Base-by-base conservation (phyloP, 2,329 filamentous ascomycete genomes). In the Claviceps arundinis region DNA sequence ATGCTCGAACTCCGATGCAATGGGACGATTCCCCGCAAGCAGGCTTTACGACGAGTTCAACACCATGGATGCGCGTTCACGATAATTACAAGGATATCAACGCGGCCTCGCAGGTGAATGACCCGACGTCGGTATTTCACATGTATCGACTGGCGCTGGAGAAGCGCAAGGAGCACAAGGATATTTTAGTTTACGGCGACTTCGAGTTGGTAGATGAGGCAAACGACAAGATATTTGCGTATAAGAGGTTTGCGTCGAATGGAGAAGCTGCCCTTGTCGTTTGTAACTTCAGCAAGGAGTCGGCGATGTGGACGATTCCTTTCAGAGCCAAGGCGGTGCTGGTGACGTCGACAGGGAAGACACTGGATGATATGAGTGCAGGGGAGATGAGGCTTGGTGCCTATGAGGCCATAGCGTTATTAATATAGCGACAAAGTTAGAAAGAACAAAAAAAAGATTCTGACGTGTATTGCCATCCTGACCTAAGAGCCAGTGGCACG, bases 11-110 rank as follows among this genome's bases (percentile, higher is more conserved):
- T 0, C 85, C 85, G 0, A 82, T 89, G 65, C 84, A 87, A 61
- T 89, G 85, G 85, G 73, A 80, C 55, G 60, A 65, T n/a, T 69
- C 66, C 1, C 60, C 68, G 0, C 75, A 87, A 54, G 83, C 72
- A 0, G 85, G 85, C 11, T 89, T 89, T 68, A 81, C 82, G 0
- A 69, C 69, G 1, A 67, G 66, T 8, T 64, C 62, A 4, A 72
- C 71, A 51, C 82, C 84, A 2, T 89, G 85, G 85, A 88, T 89
- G 77, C 74, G 76, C 14, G 76, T 81, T 41, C 82, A 87, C 61
- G 77, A 82, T 52, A 76, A 81, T 61, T 82, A 81, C 62, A 62
- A 62, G 2, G 64, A 69, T n/a, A 70, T 84, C 66, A 89, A 89
- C 60, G 83, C 80, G 30, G 74, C 72, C 2, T 59, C 68, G 0